Percentiles rank a stretch among this genome's conserved stretches.
Evolutionary conservation across 2,329 filamentous ascomycete genomes (phyloP).

Genomic region (Atkinsonella hypoxylon): DNA sequence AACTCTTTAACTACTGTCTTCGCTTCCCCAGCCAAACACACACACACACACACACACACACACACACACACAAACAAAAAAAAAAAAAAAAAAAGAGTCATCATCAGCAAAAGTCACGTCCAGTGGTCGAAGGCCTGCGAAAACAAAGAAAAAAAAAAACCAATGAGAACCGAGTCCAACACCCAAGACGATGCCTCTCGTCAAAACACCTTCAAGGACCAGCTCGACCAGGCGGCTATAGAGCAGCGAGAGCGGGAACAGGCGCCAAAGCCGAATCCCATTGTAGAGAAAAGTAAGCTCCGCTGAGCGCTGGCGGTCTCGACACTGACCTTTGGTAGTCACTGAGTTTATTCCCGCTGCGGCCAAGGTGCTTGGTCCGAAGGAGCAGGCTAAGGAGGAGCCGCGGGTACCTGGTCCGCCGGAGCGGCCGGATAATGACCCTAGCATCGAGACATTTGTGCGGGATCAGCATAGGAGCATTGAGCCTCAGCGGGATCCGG

Average conservation of each 20-base stretch:
- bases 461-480: constrained; percentile 40
- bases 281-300: constrained; percentile 31
- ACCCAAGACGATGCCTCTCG: background rate
- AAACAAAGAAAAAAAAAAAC: too few species aligned
- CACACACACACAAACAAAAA: too few species aligned
- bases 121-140: too few species aligned
- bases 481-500: constrained; percentile 13
- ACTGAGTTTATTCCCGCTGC: constrained; percentile 32
- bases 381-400: constrained; percentile 14
- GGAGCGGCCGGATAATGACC: constrained; percentile 32
- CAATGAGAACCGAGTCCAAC: constrained; percentile 7
- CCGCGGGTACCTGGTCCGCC: constrained; percentile 24
- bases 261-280: constrained; percentile 19
- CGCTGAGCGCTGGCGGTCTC: background rate
- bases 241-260: constrained; percentile 18
- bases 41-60: too few species aligned
- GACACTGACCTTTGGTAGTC: constrained; percentile 16
- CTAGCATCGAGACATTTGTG: constrained; percentile 40
- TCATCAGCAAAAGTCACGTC: too few species aligned
- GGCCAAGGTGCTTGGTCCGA: constrained; percentile 27
- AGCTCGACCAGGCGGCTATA: constrained; percentile 30
- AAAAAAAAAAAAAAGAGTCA: too few species aligned
- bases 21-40: too few species aligned
- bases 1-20: too few species aligned
- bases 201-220: constrained; percentile 28